Base-by-base conservation (phyloP, 176 grass and related monocot species). In the Bromus sterilis region DNA sequence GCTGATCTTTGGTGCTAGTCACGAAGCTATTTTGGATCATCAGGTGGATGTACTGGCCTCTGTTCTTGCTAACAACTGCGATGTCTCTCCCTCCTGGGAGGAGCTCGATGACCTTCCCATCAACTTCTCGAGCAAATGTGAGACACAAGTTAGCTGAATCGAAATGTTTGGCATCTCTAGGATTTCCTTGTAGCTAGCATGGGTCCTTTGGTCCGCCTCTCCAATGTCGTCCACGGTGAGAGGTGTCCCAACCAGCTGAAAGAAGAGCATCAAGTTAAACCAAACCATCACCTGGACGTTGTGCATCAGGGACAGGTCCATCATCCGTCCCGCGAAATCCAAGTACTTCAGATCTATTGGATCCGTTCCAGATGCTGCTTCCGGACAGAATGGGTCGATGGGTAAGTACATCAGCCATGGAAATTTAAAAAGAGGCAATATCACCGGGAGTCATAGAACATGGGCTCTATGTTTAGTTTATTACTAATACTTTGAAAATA, bases 141-240 rank as follows among this genome's bases (percentile, higher is more conserved):
- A 95, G 78, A 7, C 76, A 89, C 49, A 95, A n/a, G 20, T 12
- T 75, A 43, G 92, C 68, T 80, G 89, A 92, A 80, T 95, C 89
- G 9, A 95, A 41, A 67, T 92, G 39, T 5, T 30, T 71, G 11
- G 81, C 93, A 95, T 92, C 71, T 95, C 85, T 25, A 95, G 68
- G 80, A 95, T 90, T 6, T 88, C 76, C 73, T 56, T 89, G 73
- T 79, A 92, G 80, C 93, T 88, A 5, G 33, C 41, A 51, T 95
- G 87, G 36, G 92, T 67, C 46, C 39, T 62, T 37, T 89, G 93
- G 57, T 92, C 89, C 30, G 89, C 79, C 59, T 95, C 82, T 7
- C 56, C 76, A 28, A 95, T 87, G 57, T 95, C 87, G n/a, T n/a
- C n/a, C n/a, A n/a, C n/a, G n/a, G n/a, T n/a, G n/a, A n/a, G n/a